These are phyloP conservation scores for Annona cherimola DNA, from an alignment of 164 flowering plant species.

Conservation along the genomic window DNA sequence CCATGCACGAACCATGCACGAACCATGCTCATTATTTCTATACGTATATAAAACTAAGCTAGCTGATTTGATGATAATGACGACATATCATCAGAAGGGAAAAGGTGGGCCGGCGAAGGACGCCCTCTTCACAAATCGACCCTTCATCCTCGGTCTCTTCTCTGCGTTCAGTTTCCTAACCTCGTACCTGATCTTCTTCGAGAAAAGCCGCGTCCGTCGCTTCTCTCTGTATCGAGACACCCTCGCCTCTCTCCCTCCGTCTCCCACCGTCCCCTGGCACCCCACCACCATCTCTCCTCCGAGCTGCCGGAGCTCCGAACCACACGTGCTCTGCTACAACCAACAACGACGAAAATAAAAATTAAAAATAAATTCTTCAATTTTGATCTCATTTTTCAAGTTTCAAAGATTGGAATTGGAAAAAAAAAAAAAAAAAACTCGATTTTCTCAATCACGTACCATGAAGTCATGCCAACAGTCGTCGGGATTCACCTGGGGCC, in stretches of 20 bases:
- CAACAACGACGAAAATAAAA: background rate
- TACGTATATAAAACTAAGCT: too few relatives aligned
- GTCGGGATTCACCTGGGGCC: constrained; percentile 52
- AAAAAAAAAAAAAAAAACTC: background rate
- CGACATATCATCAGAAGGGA: constrained; percentile 20
- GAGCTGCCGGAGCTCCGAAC: constrained; percentile 21
- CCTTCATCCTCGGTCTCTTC: constrained; percentile 93
- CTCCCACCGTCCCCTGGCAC: constrained; percentile 22
- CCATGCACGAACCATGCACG: too few relatives aligned
- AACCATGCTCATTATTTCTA: too few relatives aligned
- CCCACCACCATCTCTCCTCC: constrained; percentile 25
- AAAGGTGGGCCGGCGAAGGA: constrained; percentile 37
- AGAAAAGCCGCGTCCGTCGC: constrained; percentile 73
- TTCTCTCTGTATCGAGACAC: constrained; percentile 90
- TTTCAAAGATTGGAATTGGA: background rate
- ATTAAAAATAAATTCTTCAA: background rate
- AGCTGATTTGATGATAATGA: too few relatives aligned
- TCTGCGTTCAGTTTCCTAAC: constrained; percentile 87
- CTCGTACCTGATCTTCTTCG: constrained; percentile 93
- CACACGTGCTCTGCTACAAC: constrained; percentile 28
- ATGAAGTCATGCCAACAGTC: constrained; percentile 47
- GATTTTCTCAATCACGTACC: background rate
- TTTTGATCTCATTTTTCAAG: too few relatives aligned
- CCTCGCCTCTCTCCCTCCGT: constrained; percentile 82
- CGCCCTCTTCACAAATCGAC: constrained; percentile 77